Base-by-base conservation (phyloP, 768 basidiomycete genomes). In the Boletus edulis region DNA sequence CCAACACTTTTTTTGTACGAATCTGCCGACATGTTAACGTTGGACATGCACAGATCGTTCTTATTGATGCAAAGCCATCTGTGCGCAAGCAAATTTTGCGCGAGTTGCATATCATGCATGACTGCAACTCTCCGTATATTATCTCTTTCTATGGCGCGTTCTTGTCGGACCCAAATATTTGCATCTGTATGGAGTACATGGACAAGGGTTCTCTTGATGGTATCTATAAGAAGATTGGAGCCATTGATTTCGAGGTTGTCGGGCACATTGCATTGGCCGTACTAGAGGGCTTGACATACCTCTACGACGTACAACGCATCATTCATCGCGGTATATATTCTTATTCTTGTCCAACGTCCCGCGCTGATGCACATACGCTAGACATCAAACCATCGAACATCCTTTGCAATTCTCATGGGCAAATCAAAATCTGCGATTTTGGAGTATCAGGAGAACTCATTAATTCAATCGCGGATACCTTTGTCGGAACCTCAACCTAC, bases 331-430 rank as follows among this genome's bases (percentile, higher is more conserved):
- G 97, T 96, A 64, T 61, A 87, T 75, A n/a, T 44, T 24, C 13
- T 14, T 9, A 17, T 37, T 38, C 27, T 39, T 39, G 27, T n/a
- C 3, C 20, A 39, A 31, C 46, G 55, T 11, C 22, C 24, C 22
- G 38, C n/a, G 24, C 60, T 69, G 57, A 66, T 62, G 65, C 47
- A 52, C 17, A 40, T 20, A 42, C 45, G 44, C 24, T 65, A 98
- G 97, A 98, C 69, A 98, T 99, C 81, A 99, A 99, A 73, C 97
- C 97, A 29, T 97, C 94, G 13, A 99, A 99, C 67, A 97, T 99
- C 59, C 79, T 98, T 43, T 93, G 81, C 75, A 98, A 98, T 68
- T 97, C 96, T 8, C 77, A 79, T 46, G 97, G 97, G 31, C 87
- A 97, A 63, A 95, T 98, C 81, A 99, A 99, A 77, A 95, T 99